Percentiles rank a stretch among this genome's conserved stretches.
phyloP scores from a whole-genome alignment of 768 basidiomycete genomes.

The Daedalea quercina region DNA sequence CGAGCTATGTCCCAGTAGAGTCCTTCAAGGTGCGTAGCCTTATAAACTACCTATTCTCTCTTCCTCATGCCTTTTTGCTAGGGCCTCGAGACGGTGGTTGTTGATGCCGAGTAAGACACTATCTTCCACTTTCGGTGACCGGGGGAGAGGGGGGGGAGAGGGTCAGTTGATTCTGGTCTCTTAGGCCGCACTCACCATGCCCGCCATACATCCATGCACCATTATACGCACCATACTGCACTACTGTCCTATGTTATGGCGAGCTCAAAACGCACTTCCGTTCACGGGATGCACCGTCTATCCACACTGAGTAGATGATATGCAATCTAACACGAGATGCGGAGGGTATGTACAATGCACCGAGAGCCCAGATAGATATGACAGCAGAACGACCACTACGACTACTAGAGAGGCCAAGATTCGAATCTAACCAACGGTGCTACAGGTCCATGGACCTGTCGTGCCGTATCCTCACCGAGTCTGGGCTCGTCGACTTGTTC shows the following conservation, averaged over 20 bases:
- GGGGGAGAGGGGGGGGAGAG: slow-evolving; percentile 11
- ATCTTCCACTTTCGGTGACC: slow-evolving; percentile 8
- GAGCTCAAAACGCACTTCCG: slow-evolving; percentile 13
- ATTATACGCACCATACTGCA: slow-evolving; percentile 13
- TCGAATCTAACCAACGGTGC: background rate
- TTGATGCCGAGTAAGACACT: slow-evolving; percentile 69
- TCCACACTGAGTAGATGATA: too few species aligned
- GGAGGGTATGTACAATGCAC: background rate
- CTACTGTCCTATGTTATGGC: slow-evolving; percentile 22
- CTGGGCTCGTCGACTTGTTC: slow-evolving; percentile 47
- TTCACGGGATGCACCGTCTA: too few species aligned
- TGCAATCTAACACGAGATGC: background rate
- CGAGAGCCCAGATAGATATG: background rate
- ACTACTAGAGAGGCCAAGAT: too few species aligned
- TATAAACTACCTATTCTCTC: background rate
- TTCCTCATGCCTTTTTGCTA: slow-evolving; percentile 25
- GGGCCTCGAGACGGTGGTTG: slow-evolving; percentile 80
- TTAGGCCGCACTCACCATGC: slow-evolving; percentile 16
- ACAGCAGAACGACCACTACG: background rate
- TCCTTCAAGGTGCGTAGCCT: slow-evolving; percentile 72
- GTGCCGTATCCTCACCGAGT: slow-evolving; percentile 68
- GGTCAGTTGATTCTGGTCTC: slow-evolving; percentile 8
- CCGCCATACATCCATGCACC: too few species aligned
- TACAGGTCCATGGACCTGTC: slow-evolving; percentile 25
- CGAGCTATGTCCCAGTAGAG: slow-evolving; percentile 67